Evolutionary conservation across 2,329 filamentous ascomycete species (phyloP), one percentile per base, ranked within the genome.

Genomic region (Beauveria rudraprayagi): DNA sequence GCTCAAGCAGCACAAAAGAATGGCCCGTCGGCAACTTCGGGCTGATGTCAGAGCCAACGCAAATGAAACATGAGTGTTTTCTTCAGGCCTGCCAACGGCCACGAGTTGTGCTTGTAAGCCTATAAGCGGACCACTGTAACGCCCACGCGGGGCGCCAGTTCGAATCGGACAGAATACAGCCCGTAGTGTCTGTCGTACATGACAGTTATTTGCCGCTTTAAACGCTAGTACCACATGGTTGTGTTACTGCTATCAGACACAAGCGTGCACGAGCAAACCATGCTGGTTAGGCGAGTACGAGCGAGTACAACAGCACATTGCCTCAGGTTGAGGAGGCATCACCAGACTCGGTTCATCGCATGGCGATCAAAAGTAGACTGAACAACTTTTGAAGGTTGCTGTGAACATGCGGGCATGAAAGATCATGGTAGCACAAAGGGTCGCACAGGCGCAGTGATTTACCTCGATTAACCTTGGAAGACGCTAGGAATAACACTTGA

Each of bases 31-130:
- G 56, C 40, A 9, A 34, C 26, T 14, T 60, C 50, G 6, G 65
- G 64, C 40, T 66, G 64, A 66, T 46, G 17, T 16, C 41, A 43
- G 11, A 16, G 19, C 17, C 41, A 11, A 56, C 28, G 9, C 37
- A 28, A 14, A 24, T n/a, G n/a, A 56, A 47, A 47, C 43, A 37
- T 17, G 2, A 14, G 22, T 24, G n/a, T 37, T 46, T 8, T 34
- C 7, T 22, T 22, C n/a, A 11, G 41, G 22, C 16, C 43, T 19
- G n/a, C 11, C 28, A 22, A 37, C 8, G 16, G 11, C 8, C 26
- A 52, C n/a, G n/a, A 14, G 48, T n/a, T n/a, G 43, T 47, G 40
- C 54, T 24, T 47, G 26, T 19, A 10, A 56, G 53, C 28, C 11
- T 24, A n/a, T 2, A 37, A 10, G 48, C n/a, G 17, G 22, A 26